Percentiles rank a stretch among this genome's conserved stretches.
phyloP scores from a whole-genome alignment of 2,329 filamentous ascomycete genomes.

The Fusarium foetens region DNA sequence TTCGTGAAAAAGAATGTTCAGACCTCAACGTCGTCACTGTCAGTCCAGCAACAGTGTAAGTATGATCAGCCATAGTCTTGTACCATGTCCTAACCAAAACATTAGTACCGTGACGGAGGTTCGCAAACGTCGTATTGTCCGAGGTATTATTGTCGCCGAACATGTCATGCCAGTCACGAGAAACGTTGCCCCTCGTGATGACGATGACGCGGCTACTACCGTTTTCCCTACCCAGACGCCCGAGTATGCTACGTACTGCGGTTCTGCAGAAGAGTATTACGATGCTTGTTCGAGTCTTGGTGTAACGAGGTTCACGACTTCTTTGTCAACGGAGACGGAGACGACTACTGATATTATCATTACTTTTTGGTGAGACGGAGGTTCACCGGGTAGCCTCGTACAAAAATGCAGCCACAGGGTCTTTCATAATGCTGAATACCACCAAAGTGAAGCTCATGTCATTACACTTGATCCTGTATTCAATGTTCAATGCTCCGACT shows the following conservation, averaged over 20 bases:
- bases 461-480: neutral
- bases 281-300: neutral
- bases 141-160: neutral
- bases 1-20: neutral
- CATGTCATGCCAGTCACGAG: neutral
- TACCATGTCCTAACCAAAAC: neutral
- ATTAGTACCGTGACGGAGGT: neutral
- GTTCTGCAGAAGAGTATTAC: neutral
- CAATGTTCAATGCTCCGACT: neutral
- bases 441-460: neutral
- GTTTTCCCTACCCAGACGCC: neutral
- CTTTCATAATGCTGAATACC: too few species aligned
- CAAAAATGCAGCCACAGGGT: rapidly evolving
- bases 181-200: neutral
- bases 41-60: neutral
- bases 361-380: neutral
- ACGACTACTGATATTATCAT: neutral
- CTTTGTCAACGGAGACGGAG: neutral
- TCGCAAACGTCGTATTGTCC: too few species aligned
- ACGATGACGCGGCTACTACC: neutral
- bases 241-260: neutral
- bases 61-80: neutral
- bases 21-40: neutral
- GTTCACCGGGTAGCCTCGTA: neutral
- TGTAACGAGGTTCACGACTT: neutral